Evolutionary conservation across 768 basidiomycete species (phyloP).

Genomic region (Trichaptum fuscoviolaceum): DNA sequence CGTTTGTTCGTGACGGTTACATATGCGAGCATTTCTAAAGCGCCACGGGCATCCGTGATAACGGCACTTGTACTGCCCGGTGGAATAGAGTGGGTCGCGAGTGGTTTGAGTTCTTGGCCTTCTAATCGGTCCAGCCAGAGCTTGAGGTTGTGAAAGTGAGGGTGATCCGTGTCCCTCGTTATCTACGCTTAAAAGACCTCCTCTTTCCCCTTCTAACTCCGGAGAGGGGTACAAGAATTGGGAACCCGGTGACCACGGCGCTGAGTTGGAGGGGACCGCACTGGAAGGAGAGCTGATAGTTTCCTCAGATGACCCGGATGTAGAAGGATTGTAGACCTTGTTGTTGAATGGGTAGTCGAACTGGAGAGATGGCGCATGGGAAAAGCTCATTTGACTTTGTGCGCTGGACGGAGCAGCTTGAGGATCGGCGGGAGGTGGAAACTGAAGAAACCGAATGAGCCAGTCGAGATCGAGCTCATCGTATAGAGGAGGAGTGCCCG

Average conservation of each 20-base stretch:
- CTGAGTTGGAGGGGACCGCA: neutral
- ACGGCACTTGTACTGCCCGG: neutral
- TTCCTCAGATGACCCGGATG: neutral
- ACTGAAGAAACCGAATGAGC: too few relatives aligned
- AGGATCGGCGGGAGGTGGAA: too few relatives aligned
- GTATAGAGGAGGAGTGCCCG: too few relatives aligned
- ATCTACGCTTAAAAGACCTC: neutral
- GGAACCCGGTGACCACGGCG: neutral
- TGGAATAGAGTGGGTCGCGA: neutral
- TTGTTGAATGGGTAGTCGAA: neutral
- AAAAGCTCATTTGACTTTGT: neutral
- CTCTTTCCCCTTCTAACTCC: neutral
- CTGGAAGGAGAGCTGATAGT: neutral
- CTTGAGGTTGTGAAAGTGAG: neutral
- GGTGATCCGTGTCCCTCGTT: neutral
- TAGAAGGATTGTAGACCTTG: neutral
- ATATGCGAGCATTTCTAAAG: neutral
- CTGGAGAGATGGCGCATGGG: neutral
- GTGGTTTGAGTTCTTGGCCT: neutral
- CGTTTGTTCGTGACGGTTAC: neutral
- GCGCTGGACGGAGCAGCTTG: too few relatives aligned
- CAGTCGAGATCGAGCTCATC: too few relatives aligned
- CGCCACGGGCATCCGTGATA: neutral
- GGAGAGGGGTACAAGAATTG: neutral
- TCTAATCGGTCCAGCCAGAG: neutral